Conservation (phyloP, 1,284 basidiomycete genomes). For the Boletellus deceptivus region DNA sequence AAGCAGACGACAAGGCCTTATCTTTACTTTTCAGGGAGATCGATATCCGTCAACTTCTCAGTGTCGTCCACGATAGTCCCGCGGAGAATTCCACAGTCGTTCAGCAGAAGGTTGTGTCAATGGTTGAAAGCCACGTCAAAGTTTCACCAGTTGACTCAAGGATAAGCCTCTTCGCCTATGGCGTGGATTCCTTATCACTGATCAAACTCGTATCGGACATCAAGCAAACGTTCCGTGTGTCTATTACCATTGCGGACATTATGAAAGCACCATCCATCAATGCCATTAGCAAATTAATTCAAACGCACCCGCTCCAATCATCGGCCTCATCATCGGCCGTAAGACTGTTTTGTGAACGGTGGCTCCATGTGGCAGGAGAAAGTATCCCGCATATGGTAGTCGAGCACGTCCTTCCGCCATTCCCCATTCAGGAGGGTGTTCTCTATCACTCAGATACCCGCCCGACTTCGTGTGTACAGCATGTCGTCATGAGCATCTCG, state of each 20-base stretch:
- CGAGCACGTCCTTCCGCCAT: constrained; percentile 42
- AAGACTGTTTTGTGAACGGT: constrained; percentile 28
- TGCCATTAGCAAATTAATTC: constrained; percentile 33
- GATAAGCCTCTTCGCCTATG: constrained; percentile 45
- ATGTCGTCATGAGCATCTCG: constrained; percentile 38
- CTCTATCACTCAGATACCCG: constrained; percentile 42
- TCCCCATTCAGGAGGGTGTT: constrained; percentile 50
- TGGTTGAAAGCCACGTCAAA: constrained; percentile 13
- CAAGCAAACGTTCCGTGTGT: constrained; percentile 29
- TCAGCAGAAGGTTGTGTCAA: constrained; percentile 9
- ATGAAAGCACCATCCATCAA: constrained; percentile 40
- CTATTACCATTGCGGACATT: constrained; percentile 40
- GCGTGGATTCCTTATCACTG: constrained; percentile 46
- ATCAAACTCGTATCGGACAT: constrained; percentile 39
- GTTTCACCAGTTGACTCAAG: constrained; percentile 13
- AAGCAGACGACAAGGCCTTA: constrained; percentile 45
- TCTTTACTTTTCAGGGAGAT: constrained; percentile 38
- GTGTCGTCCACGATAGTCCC: not conserved
- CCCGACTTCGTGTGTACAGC: constrained; percentile 46
- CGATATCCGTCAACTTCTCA: constrained; percentile 30
- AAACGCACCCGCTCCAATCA: not conserved
- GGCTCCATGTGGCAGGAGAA: constrained; percentile 30
- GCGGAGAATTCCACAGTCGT: not conserved
- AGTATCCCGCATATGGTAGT: constrained; percentile 28
- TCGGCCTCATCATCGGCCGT: constrained; percentile 12